These are phyloP conservation scores for Diatrype stigma DNA, from an alignment of 2,329 filamentous ascomycete species.

Conservation along the genomic window DNA sequence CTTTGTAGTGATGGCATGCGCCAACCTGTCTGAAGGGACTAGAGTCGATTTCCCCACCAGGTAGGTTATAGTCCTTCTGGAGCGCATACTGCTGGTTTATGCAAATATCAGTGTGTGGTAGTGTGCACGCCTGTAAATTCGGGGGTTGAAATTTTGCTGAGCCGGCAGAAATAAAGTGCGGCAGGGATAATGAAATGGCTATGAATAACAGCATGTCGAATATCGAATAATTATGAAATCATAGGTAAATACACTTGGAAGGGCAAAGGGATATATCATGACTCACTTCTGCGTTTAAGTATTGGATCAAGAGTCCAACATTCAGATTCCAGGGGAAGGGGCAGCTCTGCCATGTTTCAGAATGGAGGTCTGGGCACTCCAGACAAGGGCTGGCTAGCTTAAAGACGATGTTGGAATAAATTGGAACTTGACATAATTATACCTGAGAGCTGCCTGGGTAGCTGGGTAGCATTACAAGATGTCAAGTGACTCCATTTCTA, in stretches of 20 bases:
- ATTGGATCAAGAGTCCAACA: too few species aligned
- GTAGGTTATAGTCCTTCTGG: not conserved
- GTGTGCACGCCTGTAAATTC: not conserved
- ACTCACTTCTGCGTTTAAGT: not conserved
- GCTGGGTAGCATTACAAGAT: not conserved
- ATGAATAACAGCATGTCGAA: not conserved
- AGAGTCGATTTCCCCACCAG: not conserved
- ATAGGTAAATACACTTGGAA: not conserved
- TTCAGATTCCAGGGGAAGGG: not conserved
- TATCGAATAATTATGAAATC: too few species aligned
- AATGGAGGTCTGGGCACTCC: not conserved
- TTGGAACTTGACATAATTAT: not conserved
- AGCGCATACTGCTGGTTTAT: not conserved
- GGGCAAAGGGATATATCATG: not conserved
- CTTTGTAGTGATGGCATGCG: conserved; percentile 9
- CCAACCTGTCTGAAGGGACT: conserved; percentile 6
- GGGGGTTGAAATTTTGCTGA: too few species aligned
- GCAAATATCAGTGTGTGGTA: not conserved
- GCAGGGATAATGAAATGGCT: too few species aligned
- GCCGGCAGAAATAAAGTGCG: too few species aligned
- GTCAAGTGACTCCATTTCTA: not conserved
- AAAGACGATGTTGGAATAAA: not conserved
- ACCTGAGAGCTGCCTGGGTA: not conserved
- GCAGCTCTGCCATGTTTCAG: not conserved
- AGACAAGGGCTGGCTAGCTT: not conserved